These are phyloP conservation scores for Ceratocystiopsis sp. DNA, from an alignment of 2,329 filamentous ascomycete genomes.

Conservation along the genomic window DNA sequence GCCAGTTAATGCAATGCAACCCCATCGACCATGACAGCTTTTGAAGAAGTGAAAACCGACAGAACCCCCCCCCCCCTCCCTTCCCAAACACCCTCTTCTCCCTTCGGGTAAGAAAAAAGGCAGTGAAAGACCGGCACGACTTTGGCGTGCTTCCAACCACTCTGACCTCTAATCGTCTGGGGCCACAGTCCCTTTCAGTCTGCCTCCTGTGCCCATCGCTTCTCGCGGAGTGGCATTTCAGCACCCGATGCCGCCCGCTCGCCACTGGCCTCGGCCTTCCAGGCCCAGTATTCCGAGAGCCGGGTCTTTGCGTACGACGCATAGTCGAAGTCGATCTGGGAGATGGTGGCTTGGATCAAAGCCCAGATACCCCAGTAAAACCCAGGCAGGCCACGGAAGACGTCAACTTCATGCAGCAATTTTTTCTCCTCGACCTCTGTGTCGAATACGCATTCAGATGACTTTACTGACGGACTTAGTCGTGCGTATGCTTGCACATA, in stretches of 20 bases:
- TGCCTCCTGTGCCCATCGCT: slow-evolving; percentile 52
- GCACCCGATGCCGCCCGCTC: slow-evolving; percentile 32
- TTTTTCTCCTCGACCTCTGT: slow-evolving; percentile 47
- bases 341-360: slow-evolving; percentile 84
- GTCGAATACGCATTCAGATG: slow-evolving; percentile 21
- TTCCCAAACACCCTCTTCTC: too few relatives aligned
- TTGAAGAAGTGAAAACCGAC: too few relatives aligned
- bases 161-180: too few relatives aligned
- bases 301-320: slow-evolving; percentile 74
- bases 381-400: slow-evolving; percentile 76
- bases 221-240: slow-evolving; percentile 58
- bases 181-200: not conserved
- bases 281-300: slow-evolving; percentile 83
- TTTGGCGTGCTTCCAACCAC: too few relatives aligned
- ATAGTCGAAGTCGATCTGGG: slow-evolving; percentile 94
- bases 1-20: not conserved
- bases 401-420: slow-evolving; percentile 67
- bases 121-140: too few relatives aligned
- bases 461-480: slow-evolving; percentile 17
- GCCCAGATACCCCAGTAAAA: slow-evolving; percentile 93
- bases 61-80: too few relatives aligned
- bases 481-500: slow-evolving; percentile 64
- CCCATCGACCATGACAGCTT: not conserved
- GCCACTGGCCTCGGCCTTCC: slow-evolving; percentile 60
- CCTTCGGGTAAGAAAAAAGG: too few relatives aligned